Conservation (phyloP, 2,329 filamentous ascomycete species). For the Lachnellula suecica region DNA sequence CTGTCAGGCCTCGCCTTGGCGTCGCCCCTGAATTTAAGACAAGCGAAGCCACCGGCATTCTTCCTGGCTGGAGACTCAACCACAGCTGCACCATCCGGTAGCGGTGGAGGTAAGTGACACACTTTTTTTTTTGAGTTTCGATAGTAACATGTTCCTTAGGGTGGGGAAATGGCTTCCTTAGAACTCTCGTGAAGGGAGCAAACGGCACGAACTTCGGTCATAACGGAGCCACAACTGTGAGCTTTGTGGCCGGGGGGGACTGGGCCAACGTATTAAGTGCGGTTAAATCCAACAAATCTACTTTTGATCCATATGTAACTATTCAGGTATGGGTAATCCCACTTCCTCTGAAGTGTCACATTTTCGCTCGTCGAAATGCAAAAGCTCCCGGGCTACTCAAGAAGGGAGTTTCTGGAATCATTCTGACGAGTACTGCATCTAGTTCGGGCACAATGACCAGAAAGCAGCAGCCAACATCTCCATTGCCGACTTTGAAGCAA, state of each 20-base stretch:
- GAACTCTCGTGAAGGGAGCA: slow-evolving; percentile 43
- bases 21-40: background rate
- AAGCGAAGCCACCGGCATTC: slow-evolving; percentile 35
- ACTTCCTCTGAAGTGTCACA: background rate
- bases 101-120: slow-evolving; percentile 5
- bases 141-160: slow-evolving; percentile 20
- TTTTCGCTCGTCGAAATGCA: too few species aligned
- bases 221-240: slow-evolving; percentile 46
- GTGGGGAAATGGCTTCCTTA: slow-evolving; percentile 51
- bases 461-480: slow-evolving; percentile 41
- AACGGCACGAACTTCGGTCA: slow-evolving; percentile 47
- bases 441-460: slow-evolving; percentile 54
- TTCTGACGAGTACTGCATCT: slow-evolving; percentile 1
- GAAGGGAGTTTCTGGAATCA: too few species aligned
- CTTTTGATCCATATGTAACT: slow-evolving; percentile 45
- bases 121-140: background rate
- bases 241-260: slow-evolving; percentile 44
- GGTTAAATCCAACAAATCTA: slow-evolving; percentile 32
- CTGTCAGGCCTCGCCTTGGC: background rate
- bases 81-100: slow-evolving; percentile 27
- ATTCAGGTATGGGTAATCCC: slow-evolving; percentile 39
- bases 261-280: slow-evolving; percentile 43
- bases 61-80: slow-evolving; percentile 43
- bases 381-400: too few species aligned
- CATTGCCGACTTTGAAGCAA: slow-evolving; percentile 39